Evolutionary conservation across 108 stramenopile genomes (phyloP), one percentile per base, ranked within the genome.

Genomic region (Asterionellopsis glacialis): DNA sequence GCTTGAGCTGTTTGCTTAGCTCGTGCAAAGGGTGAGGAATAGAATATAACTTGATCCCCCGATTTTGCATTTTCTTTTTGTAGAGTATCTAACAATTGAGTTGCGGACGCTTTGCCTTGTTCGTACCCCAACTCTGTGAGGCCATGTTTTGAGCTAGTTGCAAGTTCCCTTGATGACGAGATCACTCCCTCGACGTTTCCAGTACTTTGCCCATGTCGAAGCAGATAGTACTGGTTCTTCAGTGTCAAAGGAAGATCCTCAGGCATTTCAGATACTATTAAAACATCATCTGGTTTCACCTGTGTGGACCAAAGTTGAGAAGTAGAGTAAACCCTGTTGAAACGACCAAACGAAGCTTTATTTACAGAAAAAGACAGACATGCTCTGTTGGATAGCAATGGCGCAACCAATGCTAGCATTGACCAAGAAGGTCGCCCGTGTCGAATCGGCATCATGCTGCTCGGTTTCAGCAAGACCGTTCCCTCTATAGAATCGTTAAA

Each of bases 151-250:
- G 64, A 53, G 15, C 74, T 78, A 27, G 80, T 80, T 10, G 86
- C 84, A 61, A 91, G 72, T 12, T 11, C 14, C 44, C 90, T 72
- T 14, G 73, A 71, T 1, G 86, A 88, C 1, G 86, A 88, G 59
- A 91, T 91, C 52, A 91, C 73, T 18, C 71, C 72, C 18, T 82
- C 90, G 21, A 91, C 85, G 58, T 91, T 91, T 38, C 81, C 90
- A 3, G 83, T 85, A 16, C 68, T 70, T 61, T 88, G 90, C 21
- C 90, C 90, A 61, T 91, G 90, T 28, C 90, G 61, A 27, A 91
- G 63, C 21, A 91, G 57, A 52, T 91, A 91, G 38, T 88, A 91
- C 11, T 72, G 54, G 59, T 91, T 81, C 19, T 75, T 75, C 14
- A 87, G 61, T 1, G 67, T 55, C 11, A 48, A 26, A 9, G 86